Evolutionary conservation across 75 land plant species (phyloP), one percentile per base, ranked within the genome.

Genomic region (Chamaecyparis obtusa): DNA sequence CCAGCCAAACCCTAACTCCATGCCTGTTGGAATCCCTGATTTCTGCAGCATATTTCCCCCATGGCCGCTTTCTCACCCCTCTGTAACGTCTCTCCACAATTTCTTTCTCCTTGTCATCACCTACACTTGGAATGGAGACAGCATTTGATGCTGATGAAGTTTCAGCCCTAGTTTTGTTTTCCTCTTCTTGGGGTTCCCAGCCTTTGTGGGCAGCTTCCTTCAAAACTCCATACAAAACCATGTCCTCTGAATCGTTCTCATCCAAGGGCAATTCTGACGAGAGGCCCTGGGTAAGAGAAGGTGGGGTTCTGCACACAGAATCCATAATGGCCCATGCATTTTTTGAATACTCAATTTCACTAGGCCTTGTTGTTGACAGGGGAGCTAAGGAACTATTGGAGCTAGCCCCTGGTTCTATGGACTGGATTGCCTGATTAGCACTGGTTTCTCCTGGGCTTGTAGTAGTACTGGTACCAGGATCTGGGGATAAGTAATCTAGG

Each of bases 61-160:
- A 92, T 64, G 93, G 91, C 80, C 93, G 87, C 82, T 85, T 83
- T 82, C 93, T 87, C 37, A 92, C 93, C 17, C 92, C 92, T 71
- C 91, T 72, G 64, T 88, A 91, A 44, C 33, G 84, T 46, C 55
- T 87, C 87, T 51, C 72, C 14, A 83, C 86, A 5, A 4, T 39
- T 10, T 32, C 37, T 83, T 87, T 60, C 43, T 67, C 41, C 51
- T 39, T 76, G 17, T 33, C 85, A 2, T 21, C 37, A 84, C 36
- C 76, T 3, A 32, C 13, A 3, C 33, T 74, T 1, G 27, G 33
- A 30, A 10, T 8, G 13, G 3, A 9, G 1, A n/a, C 2, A 30
- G 75, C 0, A 71, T 71, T 71, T 32, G 3, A 76, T 57, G 27
- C 54, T 27, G 46, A 17, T 71, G 77, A 30, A 7, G 84, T n/a